Evolutionary conservation across 2,329 filamentous ascomycete genomes (phyloP).

Genomic region (Colletotrichum godetiae): DNA sequence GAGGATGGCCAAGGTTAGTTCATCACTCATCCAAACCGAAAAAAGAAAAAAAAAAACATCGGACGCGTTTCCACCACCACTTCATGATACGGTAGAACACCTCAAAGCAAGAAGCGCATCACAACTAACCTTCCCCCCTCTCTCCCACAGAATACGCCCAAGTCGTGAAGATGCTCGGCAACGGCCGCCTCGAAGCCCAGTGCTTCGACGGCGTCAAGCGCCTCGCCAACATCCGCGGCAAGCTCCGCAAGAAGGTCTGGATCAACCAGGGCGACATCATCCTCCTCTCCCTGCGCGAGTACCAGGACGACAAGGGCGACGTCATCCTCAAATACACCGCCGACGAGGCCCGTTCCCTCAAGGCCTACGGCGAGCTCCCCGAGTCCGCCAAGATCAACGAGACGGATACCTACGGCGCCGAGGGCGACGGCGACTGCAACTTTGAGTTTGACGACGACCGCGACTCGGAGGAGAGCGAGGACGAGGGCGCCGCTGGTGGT

Average conservation of each 20-base stretch:
- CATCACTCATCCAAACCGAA: background rate
- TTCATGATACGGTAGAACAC: background rate
- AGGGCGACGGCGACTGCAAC: slow-evolving; percentile 94
- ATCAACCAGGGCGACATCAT: slow-evolving; percentile 99
- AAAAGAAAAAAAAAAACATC: background rate
- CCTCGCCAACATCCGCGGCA: slow-evolving; percentile 78
- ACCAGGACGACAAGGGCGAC: slow-evolving; percentile 95
- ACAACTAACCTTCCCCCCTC: background rate
- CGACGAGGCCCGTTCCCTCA: slow-evolving; percentile 94
- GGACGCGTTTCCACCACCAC: background rate
- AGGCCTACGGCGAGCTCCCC: slow-evolving; percentile 96
- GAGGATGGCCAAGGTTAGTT: slow-evolving; percentile 87
- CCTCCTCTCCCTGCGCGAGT: slow-evolving; percentile 87
- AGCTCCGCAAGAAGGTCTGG: slow-evolving; percentile 99
- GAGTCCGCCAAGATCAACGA: slow-evolving; percentile 99
- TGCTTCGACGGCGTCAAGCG: slow-evolving; percentile 96
- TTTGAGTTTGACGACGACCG: slow-evolving; percentile 99
- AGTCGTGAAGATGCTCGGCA: slow-evolving; percentile 94
- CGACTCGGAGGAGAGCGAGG: slow-evolving; percentile 67
- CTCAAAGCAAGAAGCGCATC: background rate
- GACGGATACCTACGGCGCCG: slow-evolving; percentile 92
- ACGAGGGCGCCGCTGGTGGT: slow-evolving; percentile 63
- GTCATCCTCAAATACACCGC: slow-evolving; percentile 97
- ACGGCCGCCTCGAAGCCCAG: slow-evolving; percentile 90
- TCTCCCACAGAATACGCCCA: slow-evolving; percentile 81